These are phyloP conservation scores for Phaffomyces antillensis DNA, from an alignment of 805 yeast species.

Conservation along the genomic window DNA sequence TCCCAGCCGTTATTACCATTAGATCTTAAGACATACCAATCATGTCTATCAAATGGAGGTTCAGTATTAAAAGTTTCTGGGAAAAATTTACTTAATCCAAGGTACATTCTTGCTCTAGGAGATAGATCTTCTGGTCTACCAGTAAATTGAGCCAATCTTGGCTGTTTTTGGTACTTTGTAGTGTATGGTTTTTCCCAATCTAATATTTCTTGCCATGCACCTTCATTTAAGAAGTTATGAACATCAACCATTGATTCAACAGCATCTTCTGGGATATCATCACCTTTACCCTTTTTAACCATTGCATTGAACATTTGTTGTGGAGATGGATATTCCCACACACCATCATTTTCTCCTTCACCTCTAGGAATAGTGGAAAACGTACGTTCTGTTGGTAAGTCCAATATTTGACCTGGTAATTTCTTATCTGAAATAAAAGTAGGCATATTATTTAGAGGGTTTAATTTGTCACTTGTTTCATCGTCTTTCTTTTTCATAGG, in stretches of 20 bases:
- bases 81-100: slow-evolving; percentile 57
- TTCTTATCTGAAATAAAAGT: slow-evolving; percentile 52
- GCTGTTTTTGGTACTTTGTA: slow-evolving; percentile 44
- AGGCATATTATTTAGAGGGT: slow-evolving; percentile 91
- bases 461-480: slow-evolving; percentile 29
- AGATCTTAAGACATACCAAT: slow-evolving; percentile 89
- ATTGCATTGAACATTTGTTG: slow-evolving; percentile 99
- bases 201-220: slow-evolving; percentile 93
- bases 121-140: slow-evolving; percentile 86
- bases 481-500: slow-evolving; percentile 30
- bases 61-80: slow-evolving; percentile 67
- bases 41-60: slow-evolving; percentile 97
- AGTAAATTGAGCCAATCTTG: slow-evolving; percentile 77
- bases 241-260: slow-evolving; percentile 96
- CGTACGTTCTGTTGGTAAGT: slow-evolving; percentile 78
- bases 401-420: slow-evolving; percentile 74
- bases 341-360: slow-evolving; percentile 50
- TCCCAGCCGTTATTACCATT: slow-evolving; percentile 44
- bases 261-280: slow-evolving; percentile 88
- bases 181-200: slow-evolving; percentile 84
- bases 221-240: slow-evolving; percentile 93
- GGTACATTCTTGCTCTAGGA: slow-evolving; percentile 75
- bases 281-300: slow-evolving; percentile 86
- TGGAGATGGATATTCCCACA: slow-evolving; percentile 99
- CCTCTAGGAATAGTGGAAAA: slow-evolving; percentile 87